Evolutionary conservation across 2,329 filamentous ascomycete genomes (phyloP).

Genomic region (Tolypocladium amazonense): DNA sequence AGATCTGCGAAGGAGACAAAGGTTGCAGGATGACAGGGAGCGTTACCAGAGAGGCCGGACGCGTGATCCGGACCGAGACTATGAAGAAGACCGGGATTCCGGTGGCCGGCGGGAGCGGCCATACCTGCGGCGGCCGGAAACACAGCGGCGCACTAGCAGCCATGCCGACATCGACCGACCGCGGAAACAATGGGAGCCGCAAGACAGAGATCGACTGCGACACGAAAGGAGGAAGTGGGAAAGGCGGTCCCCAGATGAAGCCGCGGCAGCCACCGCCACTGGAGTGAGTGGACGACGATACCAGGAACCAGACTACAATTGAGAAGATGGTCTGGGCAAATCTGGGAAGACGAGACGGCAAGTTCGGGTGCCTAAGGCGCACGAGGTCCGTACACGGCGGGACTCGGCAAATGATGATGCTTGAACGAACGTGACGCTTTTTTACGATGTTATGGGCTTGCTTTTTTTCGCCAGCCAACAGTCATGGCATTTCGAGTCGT

Average conservation of each 20-base stretch:
- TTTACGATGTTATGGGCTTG: not conserved
- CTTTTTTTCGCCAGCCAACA: not conserved
- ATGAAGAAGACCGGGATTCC: constrained; percentile 20
- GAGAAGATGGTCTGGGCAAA: not conserved
- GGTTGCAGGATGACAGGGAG: constrained; percentile 15
- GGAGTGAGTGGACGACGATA: constrained; percentile 26
- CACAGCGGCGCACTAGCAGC: constrained; percentile 35
- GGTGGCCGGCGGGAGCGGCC: constrained; percentile 18
- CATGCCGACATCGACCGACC: constrained; percentile 37
- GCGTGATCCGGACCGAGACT: constrained; percentile 19
- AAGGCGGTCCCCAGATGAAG: constrained; percentile 21
- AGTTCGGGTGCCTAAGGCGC: not conserved
- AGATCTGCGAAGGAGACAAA: constrained; percentile 14
- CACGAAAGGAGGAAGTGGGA: constrained; percentile 25
- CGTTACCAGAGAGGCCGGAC: constrained; percentile 21
- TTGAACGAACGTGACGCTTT: not conserved
- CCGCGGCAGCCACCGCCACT: constrained; percentile 18
- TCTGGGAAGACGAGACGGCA: not conserved
- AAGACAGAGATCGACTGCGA: constrained; percentile 18
- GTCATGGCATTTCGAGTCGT: not conserved
- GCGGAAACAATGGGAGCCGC: constrained; percentile 24
- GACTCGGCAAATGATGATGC: not conserved
- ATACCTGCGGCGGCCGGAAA: constrained; percentile 28
- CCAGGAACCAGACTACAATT: constrained; percentile 23
- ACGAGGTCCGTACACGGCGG: not conserved